Percentiles rank a stretch among this genome's conserved stretches.
Conservation (phyloP, 2,329 filamentous ascomycete genomes). For the Calonectria fujianensis region DNA sequence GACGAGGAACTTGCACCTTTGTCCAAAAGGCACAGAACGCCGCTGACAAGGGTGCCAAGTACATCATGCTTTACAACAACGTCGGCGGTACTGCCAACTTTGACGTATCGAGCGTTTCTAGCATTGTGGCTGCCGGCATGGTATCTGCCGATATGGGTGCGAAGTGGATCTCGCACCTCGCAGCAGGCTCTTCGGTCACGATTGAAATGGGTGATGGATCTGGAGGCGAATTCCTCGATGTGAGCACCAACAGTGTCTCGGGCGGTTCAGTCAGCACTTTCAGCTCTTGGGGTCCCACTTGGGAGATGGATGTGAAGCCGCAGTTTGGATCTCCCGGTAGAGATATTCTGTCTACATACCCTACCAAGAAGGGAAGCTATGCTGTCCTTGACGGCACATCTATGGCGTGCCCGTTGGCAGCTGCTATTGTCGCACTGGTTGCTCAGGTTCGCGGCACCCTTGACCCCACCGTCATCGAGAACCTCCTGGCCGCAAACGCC, state of each 20-base stretch:
- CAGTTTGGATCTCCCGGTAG: conserved; percentile 74
- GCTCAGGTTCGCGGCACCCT: conserved; percentile 70
- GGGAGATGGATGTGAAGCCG: conserved; percentile 74
- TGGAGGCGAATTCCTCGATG: conserved; percentile 60
- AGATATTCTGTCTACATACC: conserved; percentile 75
- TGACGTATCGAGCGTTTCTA: conserved; percentile 56
- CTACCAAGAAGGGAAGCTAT: conserved; percentile 67
- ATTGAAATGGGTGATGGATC: conserved; percentile 66
- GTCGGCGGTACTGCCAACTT: conserved; percentile 59
- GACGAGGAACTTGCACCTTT: conserved; percentile 75
- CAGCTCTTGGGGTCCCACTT: conserved; percentile 78
- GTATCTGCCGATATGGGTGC: conserved; percentile 65
- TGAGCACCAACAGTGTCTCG: conserved; percentile 63
- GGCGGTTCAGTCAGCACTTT: conserved; percentile 72
- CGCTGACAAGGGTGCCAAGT: conserved; percentile 74
- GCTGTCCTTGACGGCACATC: conserved; percentile 74
- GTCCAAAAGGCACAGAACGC: conserved; percentile 66
- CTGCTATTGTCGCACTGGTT: conserved; percentile 73
- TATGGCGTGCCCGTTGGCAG: conserved; percentile 76
- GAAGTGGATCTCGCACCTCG: conserved; percentile 65
- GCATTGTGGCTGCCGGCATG: conserved; percentile 64
- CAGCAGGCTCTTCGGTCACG: conserved; percentile 65
- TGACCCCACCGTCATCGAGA: conserved; percentile 70
- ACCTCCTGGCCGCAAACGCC: conserved; percentile 70
- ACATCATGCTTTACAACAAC: conserved; percentile 79